These are phyloP conservation scores for Decorospora gaudefroyi DNA, from an alignment of 2,329 filamentous ascomycete species.

Conservation along the genomic window DNA sequence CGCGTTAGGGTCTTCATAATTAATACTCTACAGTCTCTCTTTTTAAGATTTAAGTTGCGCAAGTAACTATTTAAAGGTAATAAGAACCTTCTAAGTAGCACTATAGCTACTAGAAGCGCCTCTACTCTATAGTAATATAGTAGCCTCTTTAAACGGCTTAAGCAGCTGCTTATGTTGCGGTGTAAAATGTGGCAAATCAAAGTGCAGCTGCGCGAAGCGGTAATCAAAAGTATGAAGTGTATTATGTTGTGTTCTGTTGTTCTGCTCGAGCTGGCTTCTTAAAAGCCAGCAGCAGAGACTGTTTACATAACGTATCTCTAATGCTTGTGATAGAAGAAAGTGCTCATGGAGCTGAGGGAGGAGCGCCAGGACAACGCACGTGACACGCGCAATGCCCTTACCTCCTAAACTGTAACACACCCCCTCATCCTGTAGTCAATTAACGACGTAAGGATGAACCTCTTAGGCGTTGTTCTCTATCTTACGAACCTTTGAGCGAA, in stretches of 20 bases:
- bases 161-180: background rate
- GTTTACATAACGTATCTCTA: background rate
- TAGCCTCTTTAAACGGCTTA: background rate
- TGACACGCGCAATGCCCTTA: background rate
- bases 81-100: no score
- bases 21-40: no score
- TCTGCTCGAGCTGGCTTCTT: background rate
- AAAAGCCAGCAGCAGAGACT: background rate
- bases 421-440: background rate
- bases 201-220: no score
- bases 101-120: background rate
- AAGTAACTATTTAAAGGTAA: no score
- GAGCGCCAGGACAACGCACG: background rate
- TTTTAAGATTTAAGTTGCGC: no score
- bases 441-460: background rate
- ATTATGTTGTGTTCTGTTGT: background rate
- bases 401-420: background rate
- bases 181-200: background rate
- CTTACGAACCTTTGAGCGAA: background rate
- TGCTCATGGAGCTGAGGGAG: background rate
- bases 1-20: no score
- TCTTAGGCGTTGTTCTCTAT: background rate
- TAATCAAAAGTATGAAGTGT: no score
- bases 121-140: background rate
- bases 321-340: background rate